These are phyloP conservation scores for Aureobasidium sp. DNA, from an alignment of 2,329 filamentous ascomycete species.

Conservation along the genomic window DNA sequence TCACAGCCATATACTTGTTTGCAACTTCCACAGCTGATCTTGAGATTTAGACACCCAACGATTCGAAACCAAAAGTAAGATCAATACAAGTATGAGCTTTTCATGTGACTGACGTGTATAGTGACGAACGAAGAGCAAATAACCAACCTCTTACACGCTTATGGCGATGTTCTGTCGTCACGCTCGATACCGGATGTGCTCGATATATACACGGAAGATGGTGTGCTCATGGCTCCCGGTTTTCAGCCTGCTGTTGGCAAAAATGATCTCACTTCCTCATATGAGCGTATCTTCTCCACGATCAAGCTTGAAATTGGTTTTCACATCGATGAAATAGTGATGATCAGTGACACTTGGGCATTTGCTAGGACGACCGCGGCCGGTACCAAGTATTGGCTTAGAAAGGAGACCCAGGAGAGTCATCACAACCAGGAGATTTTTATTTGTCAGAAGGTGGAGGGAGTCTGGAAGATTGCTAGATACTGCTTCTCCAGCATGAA, in stretches of 20 bases:
- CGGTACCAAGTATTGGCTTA: not conserved
- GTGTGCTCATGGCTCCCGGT: not conserved
- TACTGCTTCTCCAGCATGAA: constrained; percentile 6
- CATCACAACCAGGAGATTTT: constrained; percentile 6
- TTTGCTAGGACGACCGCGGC: not conserved
- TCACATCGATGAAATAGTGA: not conserved
- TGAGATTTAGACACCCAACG: no score
- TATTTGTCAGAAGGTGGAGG: not conserved
- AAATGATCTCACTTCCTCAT: not conserved
- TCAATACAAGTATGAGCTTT: no score
- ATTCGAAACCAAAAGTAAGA: no score
- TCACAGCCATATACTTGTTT: no score
- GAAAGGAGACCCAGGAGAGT: not conserved
- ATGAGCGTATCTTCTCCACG: not conserved
- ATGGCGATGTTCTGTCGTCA: not conserved
- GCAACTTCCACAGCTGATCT: no score
- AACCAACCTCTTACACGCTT: not conserved
- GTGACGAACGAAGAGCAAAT: not conserved
- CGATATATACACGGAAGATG: not conserved
- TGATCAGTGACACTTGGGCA: not conserved
- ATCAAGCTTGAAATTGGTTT: constrained; percentile 1
- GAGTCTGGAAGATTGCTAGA: not conserved
- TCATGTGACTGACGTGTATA: no score
- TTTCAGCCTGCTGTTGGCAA: not conserved
- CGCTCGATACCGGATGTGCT: not conserved